These are phyloP conservation scores for Aspergillus fijiensis DNA, from an alignment of 2,329 filamentous ascomycete species.

Conservation along the genomic window DNA sequence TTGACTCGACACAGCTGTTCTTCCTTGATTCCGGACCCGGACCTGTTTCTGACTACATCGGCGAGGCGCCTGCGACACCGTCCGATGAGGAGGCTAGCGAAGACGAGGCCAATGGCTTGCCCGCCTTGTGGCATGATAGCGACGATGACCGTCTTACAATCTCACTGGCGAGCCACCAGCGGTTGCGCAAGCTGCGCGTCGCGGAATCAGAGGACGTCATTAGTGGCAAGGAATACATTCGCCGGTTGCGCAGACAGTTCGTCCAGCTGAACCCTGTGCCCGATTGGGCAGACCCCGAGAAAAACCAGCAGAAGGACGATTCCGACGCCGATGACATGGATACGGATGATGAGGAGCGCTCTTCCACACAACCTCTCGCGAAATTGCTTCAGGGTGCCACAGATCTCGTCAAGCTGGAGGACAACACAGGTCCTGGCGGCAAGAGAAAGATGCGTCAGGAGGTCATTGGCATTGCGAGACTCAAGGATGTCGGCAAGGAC, in stretches of 20 bases:
- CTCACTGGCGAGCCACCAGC: slow-evolving; percentile 72
- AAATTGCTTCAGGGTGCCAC: slow-evolving; percentile 74
- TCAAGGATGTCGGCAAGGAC: slow-evolving; percentile 77
- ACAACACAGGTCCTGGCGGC: slow-evolving; percentile 52
- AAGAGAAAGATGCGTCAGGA: slow-evolving; percentile 78
- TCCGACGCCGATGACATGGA: slow-evolving; percentile 55
- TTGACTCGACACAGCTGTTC: slow-evolving; percentile 60
- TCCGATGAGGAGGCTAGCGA: slow-evolving; percentile 39
- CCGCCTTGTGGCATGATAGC: slow-evolving; percentile 78
- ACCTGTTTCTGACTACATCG: slow-evolving; percentile 33
- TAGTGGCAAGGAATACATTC: slow-evolving; percentile 80
- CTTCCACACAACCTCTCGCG: slow-evolving; percentile 75
- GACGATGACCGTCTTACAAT: slow-evolving; percentile 87
- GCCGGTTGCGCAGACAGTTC: slow-evolving; percentile 75
- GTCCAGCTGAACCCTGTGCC: slow-evolving; percentile 61
- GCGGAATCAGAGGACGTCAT: slow-evolving; percentile 83
- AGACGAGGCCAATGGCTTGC: slow-evolving; percentile 25
- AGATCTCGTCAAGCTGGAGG: slow-evolving; percentile 58
- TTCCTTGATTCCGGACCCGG: slow-evolving; percentile 70
- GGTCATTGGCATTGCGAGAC: slow-evolving; percentile 83
- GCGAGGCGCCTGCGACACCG: slow-evolving; percentile 38
- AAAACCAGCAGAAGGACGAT: slow-evolving; percentile 35
- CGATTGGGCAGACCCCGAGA: slow-evolving; percentile 57
- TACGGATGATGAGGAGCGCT: slow-evolving; percentile 56
- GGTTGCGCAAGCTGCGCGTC: slow-evolving; percentile 77